Percentiles rank a stretch among this genome's conserved stretches.
These are phyloP conservation scores for Coemansia sp. DNA, from an alignment of 192 early-diverging fungal genomes.

Conservation along the genomic window DNA sequence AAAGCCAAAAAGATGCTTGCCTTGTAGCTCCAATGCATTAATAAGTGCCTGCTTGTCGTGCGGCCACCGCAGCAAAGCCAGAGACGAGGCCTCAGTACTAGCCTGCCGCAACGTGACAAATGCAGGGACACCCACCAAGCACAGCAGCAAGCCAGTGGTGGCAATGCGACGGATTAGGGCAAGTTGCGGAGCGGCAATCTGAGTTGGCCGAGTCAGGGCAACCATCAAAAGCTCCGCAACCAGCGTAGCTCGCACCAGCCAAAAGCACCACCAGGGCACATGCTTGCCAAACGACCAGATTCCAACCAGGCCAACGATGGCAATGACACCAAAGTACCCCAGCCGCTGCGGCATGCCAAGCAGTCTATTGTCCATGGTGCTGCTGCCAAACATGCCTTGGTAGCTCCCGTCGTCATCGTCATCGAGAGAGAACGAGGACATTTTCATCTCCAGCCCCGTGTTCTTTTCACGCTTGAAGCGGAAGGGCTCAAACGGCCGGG, in stretches of 20 bases:
- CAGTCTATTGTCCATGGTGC: constrained; percentile 29
- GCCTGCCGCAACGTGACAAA: constrained; percentile 1
- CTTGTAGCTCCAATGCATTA: not conserved
- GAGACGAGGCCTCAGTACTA: not conserved
- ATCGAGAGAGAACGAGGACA: constrained; percentile 41
- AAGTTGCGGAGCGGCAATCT: not conserved
- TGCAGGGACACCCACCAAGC: constrained; percentile 5
- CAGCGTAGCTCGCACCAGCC: constrained; percentile 5
- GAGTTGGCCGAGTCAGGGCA: not conserved
- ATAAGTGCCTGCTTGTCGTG: constrained; percentile 8
- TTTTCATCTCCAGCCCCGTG: constrained; percentile 41
- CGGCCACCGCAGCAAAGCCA: constrained; percentile 27
- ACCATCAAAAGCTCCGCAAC: not conserved
- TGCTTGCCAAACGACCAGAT: constrained; percentile 5
- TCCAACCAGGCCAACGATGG: not conserved
- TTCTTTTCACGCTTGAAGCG: constrained; percentile 13
- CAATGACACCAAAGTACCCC: not conserved
- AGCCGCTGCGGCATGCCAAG: constrained; percentile 12
- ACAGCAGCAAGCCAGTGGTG: not conserved
- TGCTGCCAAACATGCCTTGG: constrained; percentile 40
- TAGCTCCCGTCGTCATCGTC: constrained; percentile 36
- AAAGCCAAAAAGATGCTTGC: not conserved
- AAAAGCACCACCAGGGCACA: constrained; percentile 10
- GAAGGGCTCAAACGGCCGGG: constrained; percentile 32
- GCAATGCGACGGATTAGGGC: not conserved